Evolutionary conservation across 192 early-diverging fungal species (phyloP), one percentile per base, ranked within the genome.

Genomic region (Coemansia sp.): DNA sequence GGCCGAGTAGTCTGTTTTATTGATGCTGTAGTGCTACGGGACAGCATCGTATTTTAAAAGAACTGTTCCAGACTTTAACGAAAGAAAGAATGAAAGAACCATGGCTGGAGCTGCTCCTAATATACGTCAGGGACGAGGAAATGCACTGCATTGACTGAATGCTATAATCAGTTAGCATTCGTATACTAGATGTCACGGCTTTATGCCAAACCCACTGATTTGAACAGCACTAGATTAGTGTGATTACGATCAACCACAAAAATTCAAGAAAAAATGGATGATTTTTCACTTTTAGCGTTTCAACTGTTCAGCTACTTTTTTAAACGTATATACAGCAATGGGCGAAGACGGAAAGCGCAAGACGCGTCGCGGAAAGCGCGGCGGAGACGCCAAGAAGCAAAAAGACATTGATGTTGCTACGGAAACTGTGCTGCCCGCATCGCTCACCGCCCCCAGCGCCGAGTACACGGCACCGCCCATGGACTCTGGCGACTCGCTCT

Each of bases 291-390:
- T 5, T 44, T 5, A 2, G 11, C 15, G 2, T 44, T 44, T 44
- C 40, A 4, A 15, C 40, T 44, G 4, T 44, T 44, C 15, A 15
- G 11, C 14, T 44, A 34, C 15, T n/a, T 44, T 15, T 44, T n/a
- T 44, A 4, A 44, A 15, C 40, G 11, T 44, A 44, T 44, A 44
- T 44, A 44, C 15, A n/a, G 3, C 9, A 44, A 65, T 65, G 63
- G 63, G 56, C 31, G 47, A 36, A 1, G 63, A 65, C 18, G 48
- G 28, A 23, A 65, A 65, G 47, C 63, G 63, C 21, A 65, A 65
- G 47, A 65, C 63, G 5, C 63, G 63, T 28, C 63, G 63, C 55
- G 63, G 63, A 57, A 65, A 58, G 56, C 63, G 63, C 63, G 63
- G 63, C 9, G 63, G 63, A n/a, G 63, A 65, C 18, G 11, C 44